Evolutionary conservation across 2,329 filamentous ascomycete genomes (phyloP).

Genomic region (Cryphonectria parasitica): DNA sequence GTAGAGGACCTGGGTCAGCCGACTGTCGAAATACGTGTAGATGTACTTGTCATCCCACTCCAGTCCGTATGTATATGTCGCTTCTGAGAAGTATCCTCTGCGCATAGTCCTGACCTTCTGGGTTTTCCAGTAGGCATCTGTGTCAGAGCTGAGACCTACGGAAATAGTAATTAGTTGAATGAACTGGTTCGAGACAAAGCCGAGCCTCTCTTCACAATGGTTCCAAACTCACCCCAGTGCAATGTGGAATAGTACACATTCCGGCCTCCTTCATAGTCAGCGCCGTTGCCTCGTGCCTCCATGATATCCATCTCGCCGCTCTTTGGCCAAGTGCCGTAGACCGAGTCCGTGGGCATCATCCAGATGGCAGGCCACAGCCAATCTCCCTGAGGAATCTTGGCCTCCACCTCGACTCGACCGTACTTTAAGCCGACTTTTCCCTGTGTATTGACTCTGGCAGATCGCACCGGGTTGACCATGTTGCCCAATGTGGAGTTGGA

Average conservation of each 20-base stretch:
- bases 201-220: background rate
- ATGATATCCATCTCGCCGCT: conserved; percentile 59
- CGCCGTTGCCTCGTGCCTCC: conserved; percentile 52
- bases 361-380: conserved; percentile 58
- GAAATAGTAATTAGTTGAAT: background rate
- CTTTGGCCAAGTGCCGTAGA: conserved; percentile 55
- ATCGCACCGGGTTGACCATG: conserved; percentile 55
- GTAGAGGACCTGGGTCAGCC: conserved; percentile 45
- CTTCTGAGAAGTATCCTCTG: conserved; percentile 44
- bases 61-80: conserved; percentile 56
- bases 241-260: conserved; percentile 48
- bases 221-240: conserved; percentile 47
- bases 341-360: conserved; percentile 54
- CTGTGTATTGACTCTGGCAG: conserved; percentile 52
- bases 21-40: conserved; percentile 56
- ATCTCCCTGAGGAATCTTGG: conserved; percentile 55
- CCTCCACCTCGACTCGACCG: conserved; percentile 57
- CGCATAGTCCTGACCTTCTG: conserved; percentile 39
- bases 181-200: background rate
- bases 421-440: conserved; percentile 52
- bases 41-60: conserved; percentile 57
- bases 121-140: conserved; percentile 42
- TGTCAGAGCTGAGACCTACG: conserved; percentile 32
- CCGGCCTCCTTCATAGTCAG: conserved; percentile 46
- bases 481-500: conserved; percentile 48